Base-by-base conservation (phyloP, 306 rosid species). In the Crotalaria pallida region DNA sequence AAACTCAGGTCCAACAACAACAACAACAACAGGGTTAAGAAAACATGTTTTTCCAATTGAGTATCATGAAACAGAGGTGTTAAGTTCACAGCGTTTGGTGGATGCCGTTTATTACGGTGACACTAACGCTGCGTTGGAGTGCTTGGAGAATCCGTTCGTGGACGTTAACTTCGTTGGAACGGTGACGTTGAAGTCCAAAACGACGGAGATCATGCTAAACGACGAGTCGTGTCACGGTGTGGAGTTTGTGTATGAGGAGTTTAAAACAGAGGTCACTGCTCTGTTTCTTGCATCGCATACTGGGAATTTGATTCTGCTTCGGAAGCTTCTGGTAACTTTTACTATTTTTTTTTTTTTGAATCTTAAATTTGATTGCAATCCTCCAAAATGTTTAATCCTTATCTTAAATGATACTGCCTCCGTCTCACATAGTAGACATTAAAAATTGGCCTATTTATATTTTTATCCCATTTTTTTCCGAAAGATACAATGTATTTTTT, bases 161-260 rank as follows among this genome's bases (percentile, higher is more conserved):
- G 88, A 88, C 81, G 86, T 88, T 4, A 88, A 86, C 83, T 88
- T 82, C 64, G 34, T 84, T 2, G 95, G 95, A 33, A 82, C 95
- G 17, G 89, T 82, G 51, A 72, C 71, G 75, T 74, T 88, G 15
- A 86, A 80, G 80, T 71, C 79, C 36, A 84, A 65, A 71, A 84
- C 77, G 53, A 79, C 86, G 26, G 91, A 88, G 78, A 76, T 88
- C 48, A 82, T 73, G 18, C 58, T 74, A 63, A 79, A 48, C 22
- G 91, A 79, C 13, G 88, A 84, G 78, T 77, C 68, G 69, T 73
- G 88, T 55, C 86, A 84, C 63, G 58, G 81, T 74, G 89, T 88
- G 6, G 58, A 51, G 8, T 76, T 81, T 2, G 81, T 41, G 11
- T 80, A 75, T 72, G 83, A 88, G 72, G 91, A 88, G 81, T 88